Evolutionary conservation across 139 green algal genomes (phyloP).

Genomic region (Marvania coccoides): DNA sequence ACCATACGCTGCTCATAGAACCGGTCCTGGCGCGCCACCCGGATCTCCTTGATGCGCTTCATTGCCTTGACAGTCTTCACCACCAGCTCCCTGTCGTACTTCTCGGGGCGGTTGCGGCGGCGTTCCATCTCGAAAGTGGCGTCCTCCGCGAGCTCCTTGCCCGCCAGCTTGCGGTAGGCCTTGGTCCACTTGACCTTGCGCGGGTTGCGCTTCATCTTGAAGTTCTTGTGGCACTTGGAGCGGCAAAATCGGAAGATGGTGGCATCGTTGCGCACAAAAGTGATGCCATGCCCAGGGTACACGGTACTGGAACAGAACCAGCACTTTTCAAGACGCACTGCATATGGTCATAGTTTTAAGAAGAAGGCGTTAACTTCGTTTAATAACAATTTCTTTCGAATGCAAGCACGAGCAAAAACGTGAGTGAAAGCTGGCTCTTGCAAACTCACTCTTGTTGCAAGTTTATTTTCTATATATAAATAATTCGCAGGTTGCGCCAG

Average conservation of each 20-base stretch:
- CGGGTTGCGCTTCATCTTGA: constrained; percentile 99
- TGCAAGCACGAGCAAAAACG: too few species aligned
- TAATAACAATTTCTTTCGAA: too few species aligned
- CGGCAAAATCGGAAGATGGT: constrained; percentile 93
- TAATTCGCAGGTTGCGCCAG: too few species aligned
- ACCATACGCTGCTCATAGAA: constrained; percentile 85
- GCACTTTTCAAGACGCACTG: constrained; percentile 95
- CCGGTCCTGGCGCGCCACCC: constrained; percentile 70
- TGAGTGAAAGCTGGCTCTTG: too few species aligned
- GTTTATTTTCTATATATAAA: too few species aligned
- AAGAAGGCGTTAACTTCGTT: too few species aligned
- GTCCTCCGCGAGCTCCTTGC: constrained; percentile 93
- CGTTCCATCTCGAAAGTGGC: constrained; percentile 96
- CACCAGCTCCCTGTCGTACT: constrained; percentile 91
- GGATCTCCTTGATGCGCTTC: constrained; percentile 75
- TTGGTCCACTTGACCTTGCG: constrained; percentile 98
- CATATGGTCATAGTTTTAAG: too few species aligned
- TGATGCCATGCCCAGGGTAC: constrained; percentile 95
- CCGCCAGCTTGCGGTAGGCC: constrained; percentile 86
- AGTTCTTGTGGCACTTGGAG: constrained; percentile 99
- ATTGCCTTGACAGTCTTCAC: constrained; percentile 90
- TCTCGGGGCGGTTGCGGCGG: constrained; percentile 85
- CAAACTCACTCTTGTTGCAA: too few species aligned
- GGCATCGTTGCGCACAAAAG: constrained; percentile 93
- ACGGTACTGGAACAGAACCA: constrained; percentile 97